Base-by-base conservation (phyloP, 148 eudicot species). In the Nepenthes gracilis region DNA sequence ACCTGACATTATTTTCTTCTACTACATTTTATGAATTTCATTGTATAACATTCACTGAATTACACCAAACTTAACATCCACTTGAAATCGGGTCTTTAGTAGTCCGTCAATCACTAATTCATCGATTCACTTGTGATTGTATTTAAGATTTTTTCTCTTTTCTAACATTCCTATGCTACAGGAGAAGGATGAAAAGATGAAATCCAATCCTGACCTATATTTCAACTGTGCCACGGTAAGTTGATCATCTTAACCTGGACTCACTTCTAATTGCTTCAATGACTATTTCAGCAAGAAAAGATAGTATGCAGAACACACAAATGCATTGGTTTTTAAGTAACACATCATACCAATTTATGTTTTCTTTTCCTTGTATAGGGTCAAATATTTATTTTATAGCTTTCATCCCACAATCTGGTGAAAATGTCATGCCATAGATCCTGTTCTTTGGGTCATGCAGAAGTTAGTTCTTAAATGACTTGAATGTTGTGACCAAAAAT, bases 121-220 rank as follows among this genome's bases (percentile, higher is more conserved):
- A 23, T 23, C 23, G 23, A 23, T 23, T 23, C 23, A 23, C 2
- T 15, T 36, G 33, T 59, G 15, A 15, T 36, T 6, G 12, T 14
- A 61, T 45, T 9, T 10, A 2, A 34, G 12, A 55, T 66, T 61
- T 53, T 23, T 9, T 9, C 15, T 15, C 33, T 57, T 67, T 66
- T 50, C 80, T 60, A 55, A 64, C 57, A 70, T 37, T 71, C 52
- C 43, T 67, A 15, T 65, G 52, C 62, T 55, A 56, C 83, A 92
- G 97, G 97, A 92, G 79, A 92, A 88, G 71, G 97, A 88, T 67
- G 85, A 83, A 74, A 85, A 69, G 60, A 91, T 87, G 97, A 71
- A 75, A 62, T 68, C 77, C 57, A 92, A 85, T 58, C 97, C 97
- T 33, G 97, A 92, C 76, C 84, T 92, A 14, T 85, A 73, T 71